Conservation (phyloP, 176 grass and related monocot genomes). For the Neostapfia colusana region DNA sequence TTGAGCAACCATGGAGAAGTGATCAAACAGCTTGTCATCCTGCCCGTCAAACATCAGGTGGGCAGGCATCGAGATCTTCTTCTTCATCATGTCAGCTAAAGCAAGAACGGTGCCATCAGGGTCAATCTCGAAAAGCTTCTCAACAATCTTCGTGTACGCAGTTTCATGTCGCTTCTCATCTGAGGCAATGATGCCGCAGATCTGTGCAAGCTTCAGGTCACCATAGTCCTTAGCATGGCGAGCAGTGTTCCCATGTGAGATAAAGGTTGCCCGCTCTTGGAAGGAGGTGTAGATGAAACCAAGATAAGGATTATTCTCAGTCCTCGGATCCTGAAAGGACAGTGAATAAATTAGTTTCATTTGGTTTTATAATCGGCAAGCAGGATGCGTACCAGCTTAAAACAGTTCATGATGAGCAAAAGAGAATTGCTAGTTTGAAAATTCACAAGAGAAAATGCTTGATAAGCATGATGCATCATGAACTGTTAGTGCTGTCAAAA, state of each 20-base stretch:
- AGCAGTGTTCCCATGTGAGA: constrained; percentile 94
- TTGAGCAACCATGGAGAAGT: constrained; percentile 86
- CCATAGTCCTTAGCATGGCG: constrained; percentile 85
- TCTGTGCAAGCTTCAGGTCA: constrained; percentile 82
- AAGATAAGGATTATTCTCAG: constrained; percentile 94
- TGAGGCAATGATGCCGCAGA: constrained; percentile 88
- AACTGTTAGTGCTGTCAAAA: not conserved
- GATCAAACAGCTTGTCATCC: constrained; percentile 84
- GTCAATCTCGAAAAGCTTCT: constrained; percentile 94
- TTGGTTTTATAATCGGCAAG: not conserved
- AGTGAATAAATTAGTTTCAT: not conserved
- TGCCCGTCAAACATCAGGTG: constrained; percentile 91
- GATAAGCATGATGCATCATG: not conserved
- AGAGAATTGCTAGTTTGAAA: not conserved
- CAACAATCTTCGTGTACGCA: constrained; percentile 92
- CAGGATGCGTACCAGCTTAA: not conserved
- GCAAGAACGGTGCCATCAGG: constrained; percentile 70
- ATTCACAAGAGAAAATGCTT: not conserved
- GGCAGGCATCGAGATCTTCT: constrained; percentile 95
- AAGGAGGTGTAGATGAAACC: constrained; percentile 98
- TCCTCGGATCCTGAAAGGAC: constrained; percentile 81
- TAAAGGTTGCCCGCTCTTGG: constrained; percentile 90
- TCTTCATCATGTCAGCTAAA: constrained; percentile 96
- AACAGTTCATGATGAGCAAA: not conserved
- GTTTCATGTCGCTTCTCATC: constrained; percentile 96